phyloP scores from a whole-genome alignment of 257 asterid species.

The Mitragyna speciosa region DNA sequence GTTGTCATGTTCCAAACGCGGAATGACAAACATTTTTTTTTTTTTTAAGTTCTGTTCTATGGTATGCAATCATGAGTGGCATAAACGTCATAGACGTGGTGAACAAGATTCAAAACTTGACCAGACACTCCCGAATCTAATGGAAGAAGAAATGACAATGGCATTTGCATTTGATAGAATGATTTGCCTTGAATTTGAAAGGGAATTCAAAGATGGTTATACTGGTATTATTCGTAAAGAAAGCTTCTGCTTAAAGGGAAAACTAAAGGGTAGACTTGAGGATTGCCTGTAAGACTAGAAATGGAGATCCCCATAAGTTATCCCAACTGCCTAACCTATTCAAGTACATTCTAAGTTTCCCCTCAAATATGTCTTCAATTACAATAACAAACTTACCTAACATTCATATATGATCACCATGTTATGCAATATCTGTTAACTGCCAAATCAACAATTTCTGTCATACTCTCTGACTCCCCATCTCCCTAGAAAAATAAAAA shows the following conservation, averaged over 20 bases:
- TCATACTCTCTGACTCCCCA: not conserved
- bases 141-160: not conserved
- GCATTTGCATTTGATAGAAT: too few relatives aligned
- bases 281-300: conserved; percentile 56
- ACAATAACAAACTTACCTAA: conserved; percentile 35
- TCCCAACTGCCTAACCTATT: conserved; percentile 28
- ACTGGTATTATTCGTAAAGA: not conserved
- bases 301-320: conserved; percentile 50
- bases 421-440: conserved; percentile 10
- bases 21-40: too few relatives aligned
- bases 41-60: too few relatives aligned
- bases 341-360: conserved; percentile 38
- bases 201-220: not conserved
- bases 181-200: not conserved
- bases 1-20: too few relatives aligned
- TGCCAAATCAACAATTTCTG: conserved; percentile 12
- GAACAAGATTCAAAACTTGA: not conserved
- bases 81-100: conserved; percentile 6
- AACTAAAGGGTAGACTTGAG: conserved; percentile 35
- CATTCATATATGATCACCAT: conserved; percentile 24
- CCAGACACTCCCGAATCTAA: not conserved
- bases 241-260: conserved; percentile 73
- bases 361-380: conserved; percentile 28
- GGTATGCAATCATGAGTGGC: not conserved
- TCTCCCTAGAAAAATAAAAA: not conserved